A percentile compares a stretch with the other conserved stretches of the same genome.
These are phyloP conservation scores for Colletotrichum nymphaeae DNA, from an alignment of 2,329 filamentous ascomycete species.

Conservation along the genomic window DNA sequence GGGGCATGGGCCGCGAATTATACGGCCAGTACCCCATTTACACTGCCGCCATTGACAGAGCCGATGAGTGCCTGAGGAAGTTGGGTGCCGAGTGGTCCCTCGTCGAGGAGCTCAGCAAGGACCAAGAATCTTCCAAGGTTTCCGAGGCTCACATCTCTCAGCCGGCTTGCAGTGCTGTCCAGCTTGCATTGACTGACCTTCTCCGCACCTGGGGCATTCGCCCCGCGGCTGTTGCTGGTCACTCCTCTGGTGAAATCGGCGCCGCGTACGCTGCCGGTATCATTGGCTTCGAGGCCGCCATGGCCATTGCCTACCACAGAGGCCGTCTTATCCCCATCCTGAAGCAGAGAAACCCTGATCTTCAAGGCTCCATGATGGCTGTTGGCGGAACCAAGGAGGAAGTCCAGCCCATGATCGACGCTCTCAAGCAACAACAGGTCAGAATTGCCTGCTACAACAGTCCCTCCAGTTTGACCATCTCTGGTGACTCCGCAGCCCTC, in stretches of 20 bases:
- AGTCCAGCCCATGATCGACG: constrained; percentile 57
- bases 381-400: constrained; percentile 60
- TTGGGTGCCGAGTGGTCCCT: constrained; percentile 51
- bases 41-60: constrained; percentile 43
- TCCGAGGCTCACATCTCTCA: constrained; percentile 56
- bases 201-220: constrained; percentile 55
- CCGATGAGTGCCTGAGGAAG: constrained; percentile 46
- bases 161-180: constrained; percentile 57
- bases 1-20: constrained; percentile 38
- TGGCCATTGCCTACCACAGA: constrained; percentile 62
- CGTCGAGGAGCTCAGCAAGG: constrained; percentile 49
- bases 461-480: constrained; percentile 62
- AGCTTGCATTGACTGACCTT: constrained; percentile 58
- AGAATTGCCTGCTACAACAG: constrained; percentile 61
- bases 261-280: constrained; percentile 56
- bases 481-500: constrained; percentile 39
- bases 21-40: constrained; percentile 49
- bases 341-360: constrained; percentile 51
- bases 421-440: constrained; percentile 43
- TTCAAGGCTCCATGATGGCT: constrained; percentile 66
- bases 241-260: constrained; percentile 61
- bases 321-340: constrained; percentile 57
- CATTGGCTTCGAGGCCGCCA: constrained; percentile 54
- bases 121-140: constrained; percentile 47
- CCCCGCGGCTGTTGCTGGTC: constrained; percentile 54